Evolutionary conservation across 2,329 filamentous ascomycete genomes (phyloP).

Genomic region (Pseudocercospora eumusae): DNA sequence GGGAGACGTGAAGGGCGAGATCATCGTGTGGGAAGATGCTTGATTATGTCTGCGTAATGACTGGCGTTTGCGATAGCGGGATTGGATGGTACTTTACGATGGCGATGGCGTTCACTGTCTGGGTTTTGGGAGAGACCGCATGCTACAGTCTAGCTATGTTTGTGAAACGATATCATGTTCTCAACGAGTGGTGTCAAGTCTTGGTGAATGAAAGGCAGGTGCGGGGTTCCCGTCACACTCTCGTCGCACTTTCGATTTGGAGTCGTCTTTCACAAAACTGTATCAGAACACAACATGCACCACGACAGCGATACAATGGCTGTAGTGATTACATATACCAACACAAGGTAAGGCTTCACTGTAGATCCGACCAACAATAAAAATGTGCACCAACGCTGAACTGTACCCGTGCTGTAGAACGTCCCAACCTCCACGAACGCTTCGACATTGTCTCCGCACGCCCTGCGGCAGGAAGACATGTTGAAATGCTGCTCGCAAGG

Average conservation of each 20-base stretch:
- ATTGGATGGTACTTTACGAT: slow-evolving; percentile 1
- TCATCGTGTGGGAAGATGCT: slow-evolving; percentile 36
- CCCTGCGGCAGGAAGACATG: not conserved
- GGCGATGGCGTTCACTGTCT: slow-evolving; percentile 2
- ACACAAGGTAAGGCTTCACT: not conserved
- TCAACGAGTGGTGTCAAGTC: not conserved
- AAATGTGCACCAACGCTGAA: not conserved
- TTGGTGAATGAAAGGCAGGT: not conserved
- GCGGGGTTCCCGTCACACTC: not conserved
- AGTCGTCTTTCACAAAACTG: not conserved
- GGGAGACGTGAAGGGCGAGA: slow-evolving; percentile 29
- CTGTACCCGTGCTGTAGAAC: not conserved
- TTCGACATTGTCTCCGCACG: not conserved
- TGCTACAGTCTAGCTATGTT: slow-evolving; percentile 9
- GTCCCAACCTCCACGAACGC: not conserved
- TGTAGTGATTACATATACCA: not conserved
- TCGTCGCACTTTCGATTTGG: slow-evolving; percentile 3
- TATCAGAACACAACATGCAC: not conserved
- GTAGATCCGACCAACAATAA: not conserved
- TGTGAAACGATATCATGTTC: not conserved
- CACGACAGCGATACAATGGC: not conserved
- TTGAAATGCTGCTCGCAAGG: not conserved
- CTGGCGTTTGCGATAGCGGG: not conserved
- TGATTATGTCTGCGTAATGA: slow-evolving; percentile 1
- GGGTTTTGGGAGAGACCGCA: not conserved